phyloP scores from a whole-genome alignment of 495 filamentous ascomycete genomes.

The Aspergillus sclerotiicarbonarius region DNA sequence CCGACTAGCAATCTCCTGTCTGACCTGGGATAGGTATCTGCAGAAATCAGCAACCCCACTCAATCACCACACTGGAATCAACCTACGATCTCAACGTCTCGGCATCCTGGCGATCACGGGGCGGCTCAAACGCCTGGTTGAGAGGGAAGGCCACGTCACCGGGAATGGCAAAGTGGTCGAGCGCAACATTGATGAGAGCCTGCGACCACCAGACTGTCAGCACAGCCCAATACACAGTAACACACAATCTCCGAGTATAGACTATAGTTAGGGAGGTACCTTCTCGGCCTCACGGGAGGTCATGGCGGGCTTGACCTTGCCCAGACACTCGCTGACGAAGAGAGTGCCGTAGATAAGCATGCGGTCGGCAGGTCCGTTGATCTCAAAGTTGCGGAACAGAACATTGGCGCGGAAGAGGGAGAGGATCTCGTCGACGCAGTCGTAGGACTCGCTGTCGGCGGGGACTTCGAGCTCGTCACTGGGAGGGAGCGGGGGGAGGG shows the following conservation, averaged over 20 bases:
- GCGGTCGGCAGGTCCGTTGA: conserved; percentile 93
- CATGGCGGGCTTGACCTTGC: conserved; percentile 77
- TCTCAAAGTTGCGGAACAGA: conserved; percentile 98
- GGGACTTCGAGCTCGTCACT: conserved; percentile 70
- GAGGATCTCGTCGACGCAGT: conserved; percentile 90
- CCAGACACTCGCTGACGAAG: conserved; percentile 83
- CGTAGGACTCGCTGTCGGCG: conserved; percentile 83
- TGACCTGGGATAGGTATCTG: conserved; percentile 79
- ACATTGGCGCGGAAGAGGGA: conserved; percentile 96
- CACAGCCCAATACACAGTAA: not conserved
- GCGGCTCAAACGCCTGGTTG: conserved; percentile 82
- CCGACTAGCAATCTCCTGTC: conserved; percentile 83
- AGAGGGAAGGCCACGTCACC: conserved; percentile 93
- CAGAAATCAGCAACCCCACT: conserved; percentile 2
- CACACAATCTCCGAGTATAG: not conserved
- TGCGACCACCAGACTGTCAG: conserved; percentile 18
- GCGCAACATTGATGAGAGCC: conserved; percentile 66
- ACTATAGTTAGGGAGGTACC: conserved; percentile 30
- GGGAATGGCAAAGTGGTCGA: conserved; percentile 92
- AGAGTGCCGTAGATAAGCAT: conserved; percentile 95
- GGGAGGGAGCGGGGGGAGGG: conserved; percentile 70
- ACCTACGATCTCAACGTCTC: conserved; percentile 75
- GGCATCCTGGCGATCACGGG: conserved; percentile 80
- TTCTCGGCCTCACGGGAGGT: conserved; percentile 57
- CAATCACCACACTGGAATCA: not conserved